These are phyloP conservation scores for Tulasnella sp. DNA, from an alignment of 768 basidiomycete species.

Conservation along the genomic window DNA sequence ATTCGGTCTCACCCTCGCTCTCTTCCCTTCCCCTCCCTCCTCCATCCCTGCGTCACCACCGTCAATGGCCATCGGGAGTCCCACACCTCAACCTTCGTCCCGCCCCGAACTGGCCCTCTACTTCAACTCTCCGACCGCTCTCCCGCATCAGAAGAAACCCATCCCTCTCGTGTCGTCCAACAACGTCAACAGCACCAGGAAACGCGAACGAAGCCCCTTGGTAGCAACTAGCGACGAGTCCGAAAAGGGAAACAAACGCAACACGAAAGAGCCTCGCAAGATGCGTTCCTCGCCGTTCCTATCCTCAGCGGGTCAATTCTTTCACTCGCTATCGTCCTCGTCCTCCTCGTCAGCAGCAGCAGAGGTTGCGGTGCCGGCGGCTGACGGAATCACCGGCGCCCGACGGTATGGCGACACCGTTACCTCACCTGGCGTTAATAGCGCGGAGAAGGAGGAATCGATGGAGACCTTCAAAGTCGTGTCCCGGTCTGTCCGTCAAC, in stretches of 20 bases:
- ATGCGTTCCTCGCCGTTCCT: not conserved
- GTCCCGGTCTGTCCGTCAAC: not conserved
- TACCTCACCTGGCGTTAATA: not conserved
- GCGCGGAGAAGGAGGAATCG: too few species aligned
- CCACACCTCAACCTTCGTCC: not conserved
- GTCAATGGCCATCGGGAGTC: not conserved
- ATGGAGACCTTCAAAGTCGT: not conserved
- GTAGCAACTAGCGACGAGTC: too few species aligned
- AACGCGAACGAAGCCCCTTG: not conserved
- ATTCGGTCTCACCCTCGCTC: not conserved
- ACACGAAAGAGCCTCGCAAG: not conserved
- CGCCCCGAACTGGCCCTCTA: not conserved
- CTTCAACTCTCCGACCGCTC: not conserved
- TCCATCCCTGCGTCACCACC: not conserved
- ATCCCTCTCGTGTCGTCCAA: not conserved
- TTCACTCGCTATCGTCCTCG: not conserved
- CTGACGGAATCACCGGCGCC: not conserved
- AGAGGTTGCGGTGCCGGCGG: not conserved
- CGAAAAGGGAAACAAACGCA: not conserved
- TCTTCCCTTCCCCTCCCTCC: not conserved
- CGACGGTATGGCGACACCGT: not conserved
- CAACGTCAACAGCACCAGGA: not conserved
- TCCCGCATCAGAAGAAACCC: not conserved
- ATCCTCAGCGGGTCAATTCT: not conserved
- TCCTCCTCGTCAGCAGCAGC: not conserved